These are phyloP conservation scores for apple (Malus domestica) DNA, from an alignment of 306 rosid genomes.

Conservation along the genomic window DNA sequence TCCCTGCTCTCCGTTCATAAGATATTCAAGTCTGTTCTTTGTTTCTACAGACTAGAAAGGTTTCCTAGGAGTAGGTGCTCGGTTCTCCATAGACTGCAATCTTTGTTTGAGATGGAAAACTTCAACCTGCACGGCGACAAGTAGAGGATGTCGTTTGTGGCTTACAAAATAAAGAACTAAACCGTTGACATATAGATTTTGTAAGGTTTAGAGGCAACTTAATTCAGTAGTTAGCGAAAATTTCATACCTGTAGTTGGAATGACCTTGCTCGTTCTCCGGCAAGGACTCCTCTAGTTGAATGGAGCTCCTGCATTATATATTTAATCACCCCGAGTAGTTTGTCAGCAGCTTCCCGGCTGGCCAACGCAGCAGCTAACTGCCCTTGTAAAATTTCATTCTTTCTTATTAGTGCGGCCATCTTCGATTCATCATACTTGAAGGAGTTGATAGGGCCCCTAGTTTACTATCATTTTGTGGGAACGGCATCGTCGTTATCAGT, in stretches of 20 bases:
- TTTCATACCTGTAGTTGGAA: slow-evolving; percentile 78
- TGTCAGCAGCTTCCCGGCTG: slow-evolving; percentile 48
- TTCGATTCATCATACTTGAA: slow-evolving; percentile 66
- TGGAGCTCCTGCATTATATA: slow-evolving; percentile 67
- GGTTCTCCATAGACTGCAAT: slow-evolving; percentile 82
- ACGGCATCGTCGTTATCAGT: slow-evolving; percentile 36
- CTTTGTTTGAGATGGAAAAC: slow-evolving; percentile 94
- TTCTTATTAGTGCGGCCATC: slow-evolving; percentile 57
- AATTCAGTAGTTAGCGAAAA: not conserved
- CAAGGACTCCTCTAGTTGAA: slow-evolving; percentile 89
- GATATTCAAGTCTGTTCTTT: not conserved
- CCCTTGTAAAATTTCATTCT: slow-evolving; percentile 71
- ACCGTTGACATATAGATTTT: not conserved
- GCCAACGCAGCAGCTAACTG: slow-evolving; percentile 71
- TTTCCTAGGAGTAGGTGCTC: slow-evolving; percentile 86
- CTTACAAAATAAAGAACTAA: not conserved
- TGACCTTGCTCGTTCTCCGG: slow-evolving; percentile 88
- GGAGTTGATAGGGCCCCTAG: slow-evolving; percentile 43
- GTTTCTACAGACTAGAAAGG: slow-evolving; percentile 44
- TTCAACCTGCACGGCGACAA: slow-evolving; percentile 54
- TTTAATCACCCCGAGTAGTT: not conserved
- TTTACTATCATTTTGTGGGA: slow-evolving; percentile 44
- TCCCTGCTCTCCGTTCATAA: not conserved
- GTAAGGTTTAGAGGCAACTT: not conserved
- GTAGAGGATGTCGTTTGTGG: not conserved